Evolutionary conservation across 2,329 filamentous ascomycete species (phyloP), one percentile per base, ranked within the genome.

Genomic region (Lachnellula hyalina): DNA sequence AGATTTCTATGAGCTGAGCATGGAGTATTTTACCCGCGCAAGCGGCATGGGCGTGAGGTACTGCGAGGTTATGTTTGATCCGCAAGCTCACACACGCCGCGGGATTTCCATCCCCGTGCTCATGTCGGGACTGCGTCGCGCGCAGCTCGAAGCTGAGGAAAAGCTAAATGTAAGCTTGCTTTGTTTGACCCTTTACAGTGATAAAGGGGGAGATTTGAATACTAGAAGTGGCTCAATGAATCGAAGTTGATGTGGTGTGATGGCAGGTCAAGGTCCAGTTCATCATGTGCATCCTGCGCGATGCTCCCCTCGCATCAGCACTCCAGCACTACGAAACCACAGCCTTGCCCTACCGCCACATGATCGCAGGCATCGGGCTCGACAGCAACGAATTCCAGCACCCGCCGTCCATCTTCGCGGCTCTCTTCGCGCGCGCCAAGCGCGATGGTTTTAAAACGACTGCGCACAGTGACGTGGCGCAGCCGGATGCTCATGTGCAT

Each of bases 61-160:
- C 65, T 84, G 84, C 19, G 87, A 90, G 68, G 77, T 89, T 60
- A 90, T 89, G 72, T 90, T 90, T 72, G 87, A 90, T 68, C 86
- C 87, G 1, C 87, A 90, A 69, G 85, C 84, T 1, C 87, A 90
- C 70, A 77, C 81, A 5, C 73, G 72, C n/a, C 78, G 86, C 15
- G 84, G 83, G 7, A 72, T 90, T 3, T 60, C 74, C 4, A 84
- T 87, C 64, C 72, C 77, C 21, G 83, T 79, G 2, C 76, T 90
- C 23, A 75, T 89, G 11, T 67, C 69, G 3, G 87, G 86, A 1
- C 83, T 89, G 63, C 72, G 71, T 0, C 74, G 74, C 1, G 87
- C 85, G 1, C 78, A 82, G 61, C 63, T 71, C 52, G 77, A 80
- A 21, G 86, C 86, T 1, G 73, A 81, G 17, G n/a, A n/a, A 15